phyloP scores from a whole-genome alignment of 2,329 filamentous ascomycete species.

The Zymoseptoria tritici region DNA sequence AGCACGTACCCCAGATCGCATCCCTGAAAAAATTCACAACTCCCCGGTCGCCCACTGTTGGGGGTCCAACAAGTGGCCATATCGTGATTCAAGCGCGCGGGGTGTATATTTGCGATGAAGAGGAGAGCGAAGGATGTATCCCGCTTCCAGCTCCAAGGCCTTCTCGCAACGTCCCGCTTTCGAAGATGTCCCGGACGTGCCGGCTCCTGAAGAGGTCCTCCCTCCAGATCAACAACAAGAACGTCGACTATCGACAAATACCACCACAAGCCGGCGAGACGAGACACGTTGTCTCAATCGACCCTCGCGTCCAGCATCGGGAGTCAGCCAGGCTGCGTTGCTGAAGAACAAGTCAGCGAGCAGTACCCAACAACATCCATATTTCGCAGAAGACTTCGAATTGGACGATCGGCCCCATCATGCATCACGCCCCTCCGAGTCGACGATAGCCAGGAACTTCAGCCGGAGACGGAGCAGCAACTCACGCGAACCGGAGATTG shows the following conservation, averaged over 20 bases:
- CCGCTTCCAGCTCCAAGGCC: background rate
- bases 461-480: constrained; percentile 11
- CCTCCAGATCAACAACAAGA: background rate
- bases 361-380: background rate
- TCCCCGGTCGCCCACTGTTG: background rate
- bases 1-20: background rate
- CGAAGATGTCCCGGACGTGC: constrained; percentile 2
- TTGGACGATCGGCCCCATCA: background rate
- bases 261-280: constrained; percentile 16
- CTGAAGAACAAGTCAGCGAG: background rate
- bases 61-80: background rate
- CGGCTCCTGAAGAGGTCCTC: constrained; percentile 2
- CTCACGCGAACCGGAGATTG: constrained; percentile 5
- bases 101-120: background rate
- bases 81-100: background rate
- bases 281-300: constrained; percentile 14
- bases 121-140: background rate
- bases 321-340: constrained; percentile 9
- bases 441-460: constrained; percentile 12
- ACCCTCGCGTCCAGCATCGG: constrained; percentile 13
- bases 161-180: background rate
- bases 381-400: background rate
- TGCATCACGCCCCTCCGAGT: background rate
- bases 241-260: constrained; percentile 13
- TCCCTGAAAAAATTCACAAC: background rate